phyloP scores from a whole-genome alignment of 768 basidiomycete species.

The Daedaleopsis sinensis region DNA sequence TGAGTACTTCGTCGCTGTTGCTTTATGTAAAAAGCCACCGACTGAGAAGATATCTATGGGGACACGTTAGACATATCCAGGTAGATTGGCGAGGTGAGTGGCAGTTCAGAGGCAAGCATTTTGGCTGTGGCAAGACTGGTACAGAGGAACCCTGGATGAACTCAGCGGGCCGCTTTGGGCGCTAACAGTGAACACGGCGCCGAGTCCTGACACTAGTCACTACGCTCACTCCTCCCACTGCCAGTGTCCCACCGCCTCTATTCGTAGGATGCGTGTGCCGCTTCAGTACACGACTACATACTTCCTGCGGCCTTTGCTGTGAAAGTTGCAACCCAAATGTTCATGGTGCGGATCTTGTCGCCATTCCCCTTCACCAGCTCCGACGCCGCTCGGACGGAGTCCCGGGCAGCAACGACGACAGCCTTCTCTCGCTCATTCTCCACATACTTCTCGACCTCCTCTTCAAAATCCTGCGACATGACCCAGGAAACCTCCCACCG shows the following conservation, averaged over 20 bases:
- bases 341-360: conserved; percentile 22
- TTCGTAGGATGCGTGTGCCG: neutral
- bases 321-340: conserved; percentile 20
- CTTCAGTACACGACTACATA: neutral
- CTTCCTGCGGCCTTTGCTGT: neutral
- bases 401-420: conserved; percentile 35
- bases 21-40: neutral
- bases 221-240: neutral
- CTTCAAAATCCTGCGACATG: conserved; percentile 23
- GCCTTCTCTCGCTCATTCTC: conserved; percentile 36
- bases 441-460: conserved; percentile 29
- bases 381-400: conserved; percentile 27
- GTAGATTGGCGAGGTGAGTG: neutral
- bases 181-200: neutral
- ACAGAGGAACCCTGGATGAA: too few species aligned
- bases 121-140: too few species aligned
- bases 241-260: neutral
- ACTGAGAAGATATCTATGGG: neutral
- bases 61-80: neutral
- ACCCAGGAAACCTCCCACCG: conserved; percentile 38
- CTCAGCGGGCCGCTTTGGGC: neutral
- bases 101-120: too few species aligned
- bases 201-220: too few species aligned
- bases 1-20: neutral
- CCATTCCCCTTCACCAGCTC: conserved; percentile 14